Percentiles rank a stretch among this genome's conserved stretches.
Evolutionary conservation across 805 yeast genomes (phyloP).

Genomic region (Nakazawaea wickerhamii): DNA sequence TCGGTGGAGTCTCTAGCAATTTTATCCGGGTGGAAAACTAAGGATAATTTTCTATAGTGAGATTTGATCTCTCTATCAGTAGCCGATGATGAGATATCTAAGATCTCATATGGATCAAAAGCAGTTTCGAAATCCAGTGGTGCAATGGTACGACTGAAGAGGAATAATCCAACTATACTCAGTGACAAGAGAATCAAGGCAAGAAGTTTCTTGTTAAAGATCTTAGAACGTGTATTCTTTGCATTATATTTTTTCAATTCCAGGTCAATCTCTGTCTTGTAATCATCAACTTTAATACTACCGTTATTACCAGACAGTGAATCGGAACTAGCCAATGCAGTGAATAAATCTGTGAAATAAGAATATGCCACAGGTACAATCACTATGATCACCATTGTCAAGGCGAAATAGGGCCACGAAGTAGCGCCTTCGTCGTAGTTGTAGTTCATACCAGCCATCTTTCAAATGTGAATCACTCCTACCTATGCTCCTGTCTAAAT

Average conservation of each 20-base stretch:
- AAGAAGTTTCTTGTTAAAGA: slow-evolving; percentile 28
- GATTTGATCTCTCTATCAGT: slow-evolving; percentile 73
- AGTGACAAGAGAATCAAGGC: slow-evolving; percentile 56
- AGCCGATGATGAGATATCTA: slow-evolving; percentile 63
- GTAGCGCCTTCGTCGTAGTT: slow-evolving; percentile 85
- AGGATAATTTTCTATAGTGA: slow-evolving; percentile 79
- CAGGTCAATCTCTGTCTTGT: slow-evolving; percentile 29
- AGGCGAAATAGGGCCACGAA: slow-evolving; percentile 88
- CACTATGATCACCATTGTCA: slow-evolving; percentile 64
- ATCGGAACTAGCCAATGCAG: slow-evolving; percentile 9
- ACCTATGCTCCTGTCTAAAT: too few relatives aligned
- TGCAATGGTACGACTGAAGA: slow-evolving; percentile 39
- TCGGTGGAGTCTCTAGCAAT: slow-evolving; percentile 57
- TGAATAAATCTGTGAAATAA: slow-evolving; percentile 31
- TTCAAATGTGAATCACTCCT: too few relatives aligned
- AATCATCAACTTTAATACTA: slow-evolving; percentile 22
- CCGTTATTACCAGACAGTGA: slow-evolving; percentile 5
- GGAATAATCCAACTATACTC: slow-evolving; percentile 35
- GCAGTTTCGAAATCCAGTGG: slow-evolving; percentile 30
- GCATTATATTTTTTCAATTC: slow-evolving; percentile 25
- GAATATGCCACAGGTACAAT: slow-evolving; percentile 45
- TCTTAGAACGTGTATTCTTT: slow-evolving; percentile 20
- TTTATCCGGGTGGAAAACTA: slow-evolving; percentile 93
- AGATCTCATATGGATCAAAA: slow-evolving; percentile 89
- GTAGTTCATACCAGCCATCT: slow-evolving; percentile 52